Evolutionary conservation across 1,284 basidiomycete genomes (phyloP), one percentile per base, ranked within the genome.

Genomic region (Cutaneotrichosporon cavernicola): DNA sequence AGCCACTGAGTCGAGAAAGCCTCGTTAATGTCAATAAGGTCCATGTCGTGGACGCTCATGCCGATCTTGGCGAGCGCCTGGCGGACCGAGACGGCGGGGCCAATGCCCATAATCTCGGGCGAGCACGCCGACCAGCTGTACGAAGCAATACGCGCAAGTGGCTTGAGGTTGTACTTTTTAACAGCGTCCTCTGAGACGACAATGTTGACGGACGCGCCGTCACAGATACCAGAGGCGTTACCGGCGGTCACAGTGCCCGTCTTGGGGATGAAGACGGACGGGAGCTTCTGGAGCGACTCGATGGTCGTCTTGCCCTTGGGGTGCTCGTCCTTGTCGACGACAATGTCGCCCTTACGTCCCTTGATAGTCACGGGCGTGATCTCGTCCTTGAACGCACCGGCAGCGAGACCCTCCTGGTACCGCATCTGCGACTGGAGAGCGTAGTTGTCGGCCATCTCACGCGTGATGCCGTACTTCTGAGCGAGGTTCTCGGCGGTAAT

Each of bases 311-410:
- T 74, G 34, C 81, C 78, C 43, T 84, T 81, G 18, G 85, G 83
- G 74, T 85, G 83, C 71, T 86, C 84, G 71, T 86, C 85, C 8
- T 76, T 71, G 51, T 68, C 62, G 58, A 83, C 73, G 5, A 70
- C 63, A 32, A 72, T 59, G 10, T 75, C 70, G 46, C 78, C 79
- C 67, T 78, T 79, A 63, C 78, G 92, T 75, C 89, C 89, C 83
- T 97, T 96, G 82, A 97, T 87, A 14, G 88, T 90, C n/a, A 99
- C 87, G 14, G 94, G 92, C 1, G 89, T 91, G 63, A 99, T 88
- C 84, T 99, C 97, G 64, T 80, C 75, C 38, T 73, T 72, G 77
- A 85, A 86, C 2, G 81, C 82, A 22, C 82, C 82, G 49, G 76
- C 74, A 56, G 79, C 76, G 74, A 84, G 83, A 2, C 82, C 85